These are phyloP conservation scores for Yamadazyma buinensis DNA, from an alignment of 1,139 yeast genomes.

Conservation along the genomic window DNA sequence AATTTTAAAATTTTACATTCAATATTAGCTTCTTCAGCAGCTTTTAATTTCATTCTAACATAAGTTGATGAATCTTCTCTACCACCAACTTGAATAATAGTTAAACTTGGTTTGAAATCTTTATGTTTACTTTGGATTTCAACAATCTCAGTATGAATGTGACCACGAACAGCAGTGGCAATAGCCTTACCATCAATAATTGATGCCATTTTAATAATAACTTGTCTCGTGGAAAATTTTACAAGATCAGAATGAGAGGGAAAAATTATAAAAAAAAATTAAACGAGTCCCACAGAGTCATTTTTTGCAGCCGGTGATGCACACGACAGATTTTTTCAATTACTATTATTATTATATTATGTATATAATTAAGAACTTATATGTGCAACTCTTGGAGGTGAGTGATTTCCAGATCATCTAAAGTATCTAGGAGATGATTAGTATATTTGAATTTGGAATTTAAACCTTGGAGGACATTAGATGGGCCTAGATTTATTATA, in stretches of 20 bases:
- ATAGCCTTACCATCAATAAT: conserved; percentile 68
- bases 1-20: conserved; percentile 65
- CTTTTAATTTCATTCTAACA: conserved; percentile 90
- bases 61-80: conserved; percentile 93
- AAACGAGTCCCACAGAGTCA: conserved; percentile 1
- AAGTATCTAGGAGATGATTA: too few species aligned
- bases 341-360: too few species aligned
- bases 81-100: conserved; percentile 86
- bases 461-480: conserved; percentile 25
- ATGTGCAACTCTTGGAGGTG: too few species aligned
- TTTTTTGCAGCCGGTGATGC: background rate
- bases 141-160: conserved; percentile 52
- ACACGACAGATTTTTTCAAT: background rate
- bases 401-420: too few species aligned
- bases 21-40: conserved; percentile 83
- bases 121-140: conserved; percentile 51
- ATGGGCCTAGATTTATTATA: conserved; percentile 38
- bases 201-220: conserved; percentile 2
- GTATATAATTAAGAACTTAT: too few species aligned
- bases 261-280: too few species aligned
- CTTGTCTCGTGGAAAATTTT: too few species aligned
- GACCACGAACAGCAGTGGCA: conserved; percentile 52
- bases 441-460: conserved; percentile 17
- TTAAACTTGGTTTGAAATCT: conserved; percentile 70
- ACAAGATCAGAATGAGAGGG: too few species aligned